Evolutionary conservation across 768 basidiomycete genomes (phyloP).

Genomic region (Boletus huronensis): DNA sequence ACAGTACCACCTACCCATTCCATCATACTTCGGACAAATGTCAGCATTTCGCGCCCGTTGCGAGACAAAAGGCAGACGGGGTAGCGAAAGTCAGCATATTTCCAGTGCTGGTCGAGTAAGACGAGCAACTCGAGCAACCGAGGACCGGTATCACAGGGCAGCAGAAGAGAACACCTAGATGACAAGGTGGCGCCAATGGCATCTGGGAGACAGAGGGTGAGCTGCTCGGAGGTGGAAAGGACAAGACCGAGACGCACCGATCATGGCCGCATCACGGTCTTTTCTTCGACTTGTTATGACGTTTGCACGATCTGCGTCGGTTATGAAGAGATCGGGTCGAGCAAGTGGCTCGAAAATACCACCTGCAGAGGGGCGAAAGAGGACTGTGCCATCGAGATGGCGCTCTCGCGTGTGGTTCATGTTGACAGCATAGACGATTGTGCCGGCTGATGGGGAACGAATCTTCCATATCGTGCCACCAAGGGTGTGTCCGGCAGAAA

Average conservation of each 20-base stretch:
- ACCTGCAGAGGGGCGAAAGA: conserved; percentile 70
- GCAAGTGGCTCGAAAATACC: conserved; percentile 83
- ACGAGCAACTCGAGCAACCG: conserved; percentile 96
- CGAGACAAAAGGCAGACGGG: conserved; percentile 93
- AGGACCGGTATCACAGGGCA: conserved; percentile 92
- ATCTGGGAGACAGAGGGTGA: conserved; percentile 44
- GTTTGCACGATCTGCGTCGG: conserved; percentile 81
- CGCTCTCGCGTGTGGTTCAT: conserved; percentile 96
- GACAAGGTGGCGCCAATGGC: conserved; percentile 84
- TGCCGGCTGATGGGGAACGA: conserved; percentile 94
- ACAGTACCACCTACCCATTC: conserved; percentile 98
- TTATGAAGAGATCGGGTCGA: conserved; percentile 89
- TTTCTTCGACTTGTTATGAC: conserved; percentile 84
- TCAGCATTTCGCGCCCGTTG: conserved; percentile 90
- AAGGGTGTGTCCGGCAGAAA: conserved; percentile 90
- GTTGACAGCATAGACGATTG: conserved; percentile 91
- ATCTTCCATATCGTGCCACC: conserved; percentile 99
- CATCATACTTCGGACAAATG: conserved; percentile 94
- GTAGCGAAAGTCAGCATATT: conserved; percentile 74
- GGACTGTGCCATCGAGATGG: conserved; percentile 90
- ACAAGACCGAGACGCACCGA: conserved; percentile 49
- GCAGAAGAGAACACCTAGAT: conserved; percentile 74
- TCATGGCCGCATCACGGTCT: conserved; percentile 84
- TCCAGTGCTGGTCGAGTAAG: conserved; percentile 96
- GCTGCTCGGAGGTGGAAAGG: neutral